phyloP scores from a whole-genome alignment of 2,329 filamentous ascomycete genomes.

The Penicillium sp. region DNA sequence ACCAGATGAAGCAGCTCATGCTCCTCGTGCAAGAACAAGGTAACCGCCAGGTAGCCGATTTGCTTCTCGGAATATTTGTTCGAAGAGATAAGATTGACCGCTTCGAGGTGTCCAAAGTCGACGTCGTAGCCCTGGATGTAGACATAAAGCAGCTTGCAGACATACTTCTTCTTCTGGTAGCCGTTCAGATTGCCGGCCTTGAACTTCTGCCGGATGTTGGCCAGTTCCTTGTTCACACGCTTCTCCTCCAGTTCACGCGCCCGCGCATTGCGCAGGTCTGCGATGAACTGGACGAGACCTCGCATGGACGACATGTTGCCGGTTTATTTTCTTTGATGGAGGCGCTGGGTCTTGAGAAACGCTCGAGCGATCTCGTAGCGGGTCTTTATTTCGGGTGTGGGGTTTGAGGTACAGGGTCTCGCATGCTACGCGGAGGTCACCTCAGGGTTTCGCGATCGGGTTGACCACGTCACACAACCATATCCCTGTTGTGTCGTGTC shows the following conservation, averaged over 20 bases:
- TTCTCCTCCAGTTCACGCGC: conserved; percentile 97
- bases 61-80: conserved; percentile 99
- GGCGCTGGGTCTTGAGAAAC: neutral
- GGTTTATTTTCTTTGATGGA: neutral
- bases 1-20: conserved; percentile 95
- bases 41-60: conserved; percentile 97
- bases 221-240: conserved; percentile 98
- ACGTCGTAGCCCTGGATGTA: conserved; percentile 99
- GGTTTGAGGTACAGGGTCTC: conserved; percentile 22
- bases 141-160: conserved; percentile 99
- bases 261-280: conserved; percentile 90
- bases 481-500: conserved; percentile 25
- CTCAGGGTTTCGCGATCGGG: conserved; percentile 28
- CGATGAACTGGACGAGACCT: conserved; percentile 97
- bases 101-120: conserved; percentile 97
- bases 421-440: conserved; percentile 29
- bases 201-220: conserved; percentile 98
- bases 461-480: conserved; percentile 33
- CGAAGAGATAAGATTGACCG: conserved; percentile 94
- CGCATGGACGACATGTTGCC: conserved; percentile 52
- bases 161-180: conserved; percentile 99
- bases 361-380: neutral
- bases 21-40: conserved; percentile 93
- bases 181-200: conserved; percentile 92
- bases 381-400: conserved; percentile 9